Evolutionary conservation across 768 basidiomycete genomes (phyloP).

Genomic region (Mycena leptocephala): DNA sequence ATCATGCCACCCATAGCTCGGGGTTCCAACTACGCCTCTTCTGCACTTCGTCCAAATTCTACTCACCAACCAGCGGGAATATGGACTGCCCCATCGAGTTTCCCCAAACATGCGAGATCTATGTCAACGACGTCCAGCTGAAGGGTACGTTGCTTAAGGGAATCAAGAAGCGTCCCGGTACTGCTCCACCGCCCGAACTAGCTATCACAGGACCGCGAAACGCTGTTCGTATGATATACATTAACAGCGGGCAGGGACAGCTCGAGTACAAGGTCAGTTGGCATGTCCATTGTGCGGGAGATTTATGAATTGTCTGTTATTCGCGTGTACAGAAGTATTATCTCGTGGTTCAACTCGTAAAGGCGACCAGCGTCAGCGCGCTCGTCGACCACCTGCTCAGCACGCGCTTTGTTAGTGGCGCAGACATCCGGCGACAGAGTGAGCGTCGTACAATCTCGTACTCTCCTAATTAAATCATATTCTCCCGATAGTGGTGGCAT

Average conservation of each 20-base stretch:
- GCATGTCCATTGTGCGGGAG: background rate
- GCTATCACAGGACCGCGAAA: slow-evolving; percentile 47
- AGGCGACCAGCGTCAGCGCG: slow-evolving; percentile 68
- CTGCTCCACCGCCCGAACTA: slow-evolving; percentile 72
- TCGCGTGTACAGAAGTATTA: slow-evolving; percentile 70
- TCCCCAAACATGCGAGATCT: slow-evolving; percentile 76
- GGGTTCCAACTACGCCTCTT: slow-evolving; percentile 75
- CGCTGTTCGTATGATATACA: slow-evolving; percentile 73
- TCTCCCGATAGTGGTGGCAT: slow-evolving; percentile 54
- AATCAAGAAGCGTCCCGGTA: slow-evolving; percentile 81
- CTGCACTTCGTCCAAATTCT: slow-evolving; percentile 75
- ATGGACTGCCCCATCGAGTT: slow-evolving; percentile 74
- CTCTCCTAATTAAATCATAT: background rate
- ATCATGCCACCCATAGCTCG: slow-evolving; percentile 46
- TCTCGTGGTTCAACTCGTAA: slow-evolving; percentile 74
- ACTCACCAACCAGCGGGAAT: slow-evolving; percentile 51
- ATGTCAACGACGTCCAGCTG: slow-evolving; percentile 66
- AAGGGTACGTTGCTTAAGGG: slow-evolving; percentile 69
- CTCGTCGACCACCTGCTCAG: slow-evolving; percentile 69
- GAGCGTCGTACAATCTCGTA: slow-evolving; percentile 36
- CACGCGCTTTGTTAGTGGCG: slow-evolving; percentile 64
- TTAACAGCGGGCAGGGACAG: slow-evolving; percentile 69
- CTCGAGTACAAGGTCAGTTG: slow-evolving; percentile 44
- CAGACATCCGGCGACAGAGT: slow-evolving; percentile 70
- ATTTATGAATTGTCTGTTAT: background rate